These are phyloP conservation scores for Purpureocillium lavendulum DNA, from an alignment of 2,329 filamentous ascomycete species.

Conservation along the genomic window DNA sequence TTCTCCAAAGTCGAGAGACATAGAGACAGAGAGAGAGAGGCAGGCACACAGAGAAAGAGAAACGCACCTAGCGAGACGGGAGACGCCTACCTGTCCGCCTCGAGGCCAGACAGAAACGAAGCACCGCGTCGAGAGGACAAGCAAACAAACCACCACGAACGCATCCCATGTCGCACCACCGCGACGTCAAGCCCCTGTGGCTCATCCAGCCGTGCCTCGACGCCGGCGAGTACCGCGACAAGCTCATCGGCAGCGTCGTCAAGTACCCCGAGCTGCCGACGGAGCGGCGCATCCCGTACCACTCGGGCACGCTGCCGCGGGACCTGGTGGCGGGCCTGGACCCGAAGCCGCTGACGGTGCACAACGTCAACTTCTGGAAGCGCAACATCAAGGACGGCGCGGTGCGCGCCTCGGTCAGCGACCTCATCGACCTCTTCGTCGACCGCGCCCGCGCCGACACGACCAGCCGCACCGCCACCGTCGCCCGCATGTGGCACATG, in stretches of 20 bases:
- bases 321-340: slow-evolving; percentile 16
- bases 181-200: slow-evolving; percentile 17
- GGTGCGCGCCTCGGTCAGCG: slow-evolving; percentile 15
- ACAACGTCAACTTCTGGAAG: slow-evolving; percentile 19
- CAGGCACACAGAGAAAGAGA: too few relatives aligned
- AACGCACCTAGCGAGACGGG: too few relatives aligned
- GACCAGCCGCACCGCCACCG: slow-evolving; percentile 13
- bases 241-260: slow-evolving; percentile 20
- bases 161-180: slow-evolving; percentile 1
- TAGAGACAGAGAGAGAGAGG: too few relatives aligned
- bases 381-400: slow-evolving; percentile 15
- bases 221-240: slow-evolving; percentile 17
- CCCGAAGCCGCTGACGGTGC: slow-evolving; percentile 17
- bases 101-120: too few relatives aligned
- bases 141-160: not conserved
- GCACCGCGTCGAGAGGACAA: too few relatives aligned
- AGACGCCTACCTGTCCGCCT: too few relatives aligned
- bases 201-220: slow-evolving; percentile 18
- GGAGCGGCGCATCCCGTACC: slow-evolving; percentile 17
- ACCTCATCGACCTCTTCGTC: slow-evolving; percentile 16
- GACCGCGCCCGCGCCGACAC: slow-evolving; percentile 12
- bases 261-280: slow-evolving; percentile 17
- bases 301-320: slow-evolving; percentile 9
- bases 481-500: slow-evolving; percentile 21
- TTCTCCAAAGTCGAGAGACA: too few relatives aligned